Percentiles rank a stretch among this genome's conserved stretches.
Conservation (phyloP, 2,329 filamentous ascomycete genomes). For the Penicillium sp. region DNA sequence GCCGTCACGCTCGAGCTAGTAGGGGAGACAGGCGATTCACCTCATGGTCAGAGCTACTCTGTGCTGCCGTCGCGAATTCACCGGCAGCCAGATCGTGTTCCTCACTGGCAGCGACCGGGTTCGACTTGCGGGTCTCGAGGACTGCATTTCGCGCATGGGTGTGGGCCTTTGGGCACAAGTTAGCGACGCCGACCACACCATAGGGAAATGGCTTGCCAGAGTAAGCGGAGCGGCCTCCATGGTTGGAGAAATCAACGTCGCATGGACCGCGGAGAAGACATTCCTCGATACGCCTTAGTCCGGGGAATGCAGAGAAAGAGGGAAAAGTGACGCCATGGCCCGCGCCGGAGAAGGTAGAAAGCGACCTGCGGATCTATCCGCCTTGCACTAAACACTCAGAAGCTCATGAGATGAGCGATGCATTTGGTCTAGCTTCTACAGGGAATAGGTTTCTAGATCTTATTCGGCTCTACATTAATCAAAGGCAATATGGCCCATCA, state of each 20-base stretch:
- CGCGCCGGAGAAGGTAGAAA: background rate
- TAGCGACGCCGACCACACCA: conserved; percentile 5
- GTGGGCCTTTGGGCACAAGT: conserved; percentile 61
- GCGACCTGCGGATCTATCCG: background rate
- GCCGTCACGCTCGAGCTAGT: conserved; percentile 5
- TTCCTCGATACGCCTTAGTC: no score
- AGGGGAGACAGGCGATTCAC: conserved; percentile 34
- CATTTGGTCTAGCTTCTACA: background rate
- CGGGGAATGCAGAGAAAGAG: background rate
- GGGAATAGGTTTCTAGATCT: no score
- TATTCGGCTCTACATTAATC: no score
- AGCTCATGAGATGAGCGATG: background rate
- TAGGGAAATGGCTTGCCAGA: conserved; percentile 47
- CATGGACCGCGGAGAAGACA: background rate
- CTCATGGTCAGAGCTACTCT: conserved; percentile 62
- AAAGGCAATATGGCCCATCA: no score
- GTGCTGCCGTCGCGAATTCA: conserved; percentile 82
- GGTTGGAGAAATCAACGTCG: conserved; percentile 5
- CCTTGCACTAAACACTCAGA: background rate
- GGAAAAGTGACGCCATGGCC: background rate
- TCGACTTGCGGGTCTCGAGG: conserved; percentile 62
- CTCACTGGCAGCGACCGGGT: conserved; percentile 77
- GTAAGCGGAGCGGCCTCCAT: conserved; percentile 71
- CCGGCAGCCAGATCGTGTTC: conserved; percentile 85
- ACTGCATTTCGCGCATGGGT: conserved; percentile 84